These are phyloP conservation scores for Phytophthora agathidicida DNA, from an alignment of 352 stramenopile genomes.

Conservation along the genomic window DNA sequence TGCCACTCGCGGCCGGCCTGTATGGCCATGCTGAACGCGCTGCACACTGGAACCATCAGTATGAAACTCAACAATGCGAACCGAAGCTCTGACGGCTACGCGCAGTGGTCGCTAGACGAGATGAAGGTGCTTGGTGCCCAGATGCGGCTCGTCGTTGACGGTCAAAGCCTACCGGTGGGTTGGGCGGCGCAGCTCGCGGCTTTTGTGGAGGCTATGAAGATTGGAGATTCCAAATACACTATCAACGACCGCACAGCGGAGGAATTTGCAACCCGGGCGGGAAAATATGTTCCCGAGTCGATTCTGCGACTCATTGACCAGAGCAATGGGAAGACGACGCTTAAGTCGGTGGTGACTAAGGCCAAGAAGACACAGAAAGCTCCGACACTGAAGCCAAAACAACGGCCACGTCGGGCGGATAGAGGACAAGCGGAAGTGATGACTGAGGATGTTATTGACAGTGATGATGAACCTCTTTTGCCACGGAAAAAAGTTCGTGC, in stretches of 20 bases:
- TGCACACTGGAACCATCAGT: slow-evolving; percentile 22
- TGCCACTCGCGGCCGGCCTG: slow-evolving; percentile 26
- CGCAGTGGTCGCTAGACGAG: slow-evolving; percentile 31
- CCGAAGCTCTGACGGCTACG: slow-evolving; percentile 17
- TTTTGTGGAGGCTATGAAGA: slow-evolving; percentile 27
- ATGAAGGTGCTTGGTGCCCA: slow-evolving; percentile 33
- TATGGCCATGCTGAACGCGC: slow-evolving; percentile 20
- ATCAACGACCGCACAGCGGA: slow-evolving; percentile 20
- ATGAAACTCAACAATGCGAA: slow-evolving; percentile 25
- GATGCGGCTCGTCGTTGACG: slow-evolving; percentile 25
- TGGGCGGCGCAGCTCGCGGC: slow-evolving; percentile 16
- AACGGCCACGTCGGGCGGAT: neutral
- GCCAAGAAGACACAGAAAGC: neutral
- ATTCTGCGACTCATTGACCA: slow-evolving; percentile 15
- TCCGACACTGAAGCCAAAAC: neutral
- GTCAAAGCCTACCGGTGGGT: neutral
- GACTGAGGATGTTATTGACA: neutral
- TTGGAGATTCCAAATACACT: slow-evolving; percentile 9
- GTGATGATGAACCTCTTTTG: slow-evolving; percentile 5
- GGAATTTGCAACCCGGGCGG: slow-evolving; percentile 22
- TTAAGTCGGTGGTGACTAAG: neutral
- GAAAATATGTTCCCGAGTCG: slow-evolving; percentile 13
- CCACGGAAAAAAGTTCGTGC: neutral
- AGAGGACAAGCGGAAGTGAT: slow-evolving; percentile 1
- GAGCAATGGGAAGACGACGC: neutral